Evolutionary conservation across 768 basidiomycete species (phyloP).

Genomic region (Serendipita indica): DNA sequence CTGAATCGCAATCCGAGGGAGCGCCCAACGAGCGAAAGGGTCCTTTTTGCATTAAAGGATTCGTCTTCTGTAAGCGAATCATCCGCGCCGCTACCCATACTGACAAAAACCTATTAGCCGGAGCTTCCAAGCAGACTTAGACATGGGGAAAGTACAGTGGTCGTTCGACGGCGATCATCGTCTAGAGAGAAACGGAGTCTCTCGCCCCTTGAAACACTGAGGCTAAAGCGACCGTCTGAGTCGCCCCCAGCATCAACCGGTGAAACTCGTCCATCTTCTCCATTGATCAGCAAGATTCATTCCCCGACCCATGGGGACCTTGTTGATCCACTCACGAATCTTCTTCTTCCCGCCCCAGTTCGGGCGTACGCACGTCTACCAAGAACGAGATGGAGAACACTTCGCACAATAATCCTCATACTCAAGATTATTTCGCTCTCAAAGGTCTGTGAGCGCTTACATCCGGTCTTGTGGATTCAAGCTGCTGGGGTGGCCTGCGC

Average conservation of each 20-base stretch:
- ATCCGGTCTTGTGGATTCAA: constrained; percentile 19
- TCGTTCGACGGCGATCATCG: not conserved
- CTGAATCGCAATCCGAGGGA: constrained; percentile 42
- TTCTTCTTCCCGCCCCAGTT: not conserved
- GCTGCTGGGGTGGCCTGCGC: constrained; percentile 25
- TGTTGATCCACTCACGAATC: not conserved
- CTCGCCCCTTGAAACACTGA: not conserved
- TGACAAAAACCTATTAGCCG: constrained; percentile 19
- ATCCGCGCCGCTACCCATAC: constrained; percentile 5
- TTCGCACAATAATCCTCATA: constrained; percentile 17
- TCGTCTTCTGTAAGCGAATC: constrained; percentile 22
- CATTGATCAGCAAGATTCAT: not conserved
- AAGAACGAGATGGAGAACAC: constrained; percentile 18
- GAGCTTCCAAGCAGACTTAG: constrained; percentile 13
- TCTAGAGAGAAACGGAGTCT: not conserved
- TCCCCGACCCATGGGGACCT: not conserved
- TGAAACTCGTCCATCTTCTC: not conserved
- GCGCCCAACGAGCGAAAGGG: constrained; percentile 62
- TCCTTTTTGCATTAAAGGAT: constrained; percentile 50
- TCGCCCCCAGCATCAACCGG: not conserved
- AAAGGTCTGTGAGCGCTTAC: constrained; percentile 18
- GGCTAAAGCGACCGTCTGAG: not conserved
- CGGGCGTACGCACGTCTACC: constrained; percentile 3
- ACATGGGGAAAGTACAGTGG: not conserved
- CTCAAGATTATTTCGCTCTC: constrained; percentile 17